These are phyloP conservation scores for Wickerhamomyces sp. DNA, from an alignment of 1,139 yeast species.

Conservation along the genomic window DNA sequence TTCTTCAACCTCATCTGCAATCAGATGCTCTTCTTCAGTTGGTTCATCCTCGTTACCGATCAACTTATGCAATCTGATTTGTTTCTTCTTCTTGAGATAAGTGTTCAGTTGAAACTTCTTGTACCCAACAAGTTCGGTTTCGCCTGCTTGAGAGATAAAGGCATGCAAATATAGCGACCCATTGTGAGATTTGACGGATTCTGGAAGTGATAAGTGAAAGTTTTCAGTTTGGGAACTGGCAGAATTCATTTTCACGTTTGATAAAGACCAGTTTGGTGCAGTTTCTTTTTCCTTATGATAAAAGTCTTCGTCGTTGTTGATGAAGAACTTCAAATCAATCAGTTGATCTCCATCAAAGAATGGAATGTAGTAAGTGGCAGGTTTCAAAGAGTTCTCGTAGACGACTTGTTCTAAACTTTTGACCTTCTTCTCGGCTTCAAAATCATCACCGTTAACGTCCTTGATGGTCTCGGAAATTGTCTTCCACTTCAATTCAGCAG, in stretches of 20 bases:
- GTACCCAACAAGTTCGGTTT: conserved; percentile 16
- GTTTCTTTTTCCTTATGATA: background rate
- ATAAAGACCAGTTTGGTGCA: conserved; percentile 7
- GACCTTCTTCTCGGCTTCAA: conserved; percentile 2
- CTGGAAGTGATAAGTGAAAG: conserved; percentile 11
- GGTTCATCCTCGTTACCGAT: conserved; percentile 21
- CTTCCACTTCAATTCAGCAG: conserved; percentile 4
- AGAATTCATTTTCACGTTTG: conserved; percentile 8
- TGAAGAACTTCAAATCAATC: conserved; percentile 16
- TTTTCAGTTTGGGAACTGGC: conserved; percentile 10
- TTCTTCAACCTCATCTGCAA: conserved; percentile 13
- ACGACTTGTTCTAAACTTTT: conserved; percentile 18
- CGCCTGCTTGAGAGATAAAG: conserved; percentile 18
- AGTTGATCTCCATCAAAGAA: conserved; percentile 14
- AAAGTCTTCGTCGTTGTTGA: conserved; percentile 14
- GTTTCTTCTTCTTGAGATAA: conserved; percentile 23
- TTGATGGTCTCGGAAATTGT: conserved; percentile 2
- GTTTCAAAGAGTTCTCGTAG: conserved; percentile 20
- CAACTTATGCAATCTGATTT: conserved; percentile 27
- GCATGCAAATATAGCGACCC: conserved; percentile 29
- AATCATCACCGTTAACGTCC: conserved; percentile 11
- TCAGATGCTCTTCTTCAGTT: conserved; percentile 4
- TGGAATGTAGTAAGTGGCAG: conserved; percentile 17
- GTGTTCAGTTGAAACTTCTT: conserved; percentile 21
- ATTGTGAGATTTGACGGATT: conserved; percentile 19